Evolutionary conservation across 768 basidiomycete species (phyloP).

Genomic region (Boletus rubropictus): DNA sequence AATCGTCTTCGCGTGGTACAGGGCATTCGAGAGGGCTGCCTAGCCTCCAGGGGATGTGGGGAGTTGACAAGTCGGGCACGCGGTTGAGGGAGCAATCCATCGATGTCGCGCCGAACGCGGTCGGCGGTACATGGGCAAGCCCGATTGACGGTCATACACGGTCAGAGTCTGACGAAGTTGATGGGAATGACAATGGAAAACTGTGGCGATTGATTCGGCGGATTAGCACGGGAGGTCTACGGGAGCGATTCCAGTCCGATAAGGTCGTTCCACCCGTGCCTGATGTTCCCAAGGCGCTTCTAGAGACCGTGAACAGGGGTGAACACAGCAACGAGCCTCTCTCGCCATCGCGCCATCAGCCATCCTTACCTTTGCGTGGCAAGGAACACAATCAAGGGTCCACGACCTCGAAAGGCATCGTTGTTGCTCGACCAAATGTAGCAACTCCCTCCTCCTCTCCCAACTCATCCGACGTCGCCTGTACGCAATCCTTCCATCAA

Average conservation of each 20-base stretch:
- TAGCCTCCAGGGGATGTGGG: constrained; percentile 33
- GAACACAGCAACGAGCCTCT: constrained; percentile 2
- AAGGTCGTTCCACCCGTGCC: constrained; percentile 52
- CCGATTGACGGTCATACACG: constrained; percentile 7
- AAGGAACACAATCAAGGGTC: background rate
- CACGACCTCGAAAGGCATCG: constrained; percentile 8
- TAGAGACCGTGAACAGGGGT: constrained; percentile 8
- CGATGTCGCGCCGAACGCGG: constrained; percentile 15
- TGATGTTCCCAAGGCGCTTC: constrained; percentile 45
- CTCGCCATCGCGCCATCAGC: constrained; percentile 6
- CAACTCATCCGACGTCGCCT: constrained; percentile 51
- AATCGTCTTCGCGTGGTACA: constrained; percentile 17
- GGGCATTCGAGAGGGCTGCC: constrained; percentile 21
- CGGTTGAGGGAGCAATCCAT: constrained; percentile 13
- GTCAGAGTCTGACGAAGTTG: constrained; percentile 14
- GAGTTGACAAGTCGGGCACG: constrained; percentile 2
- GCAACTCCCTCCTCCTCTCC: constrained; percentile 59
- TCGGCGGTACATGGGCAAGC: constrained; percentile 9
- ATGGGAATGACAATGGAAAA: constrained; percentile 34
- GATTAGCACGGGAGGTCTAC: constrained; percentile 57
- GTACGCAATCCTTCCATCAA: constrained; percentile 46
- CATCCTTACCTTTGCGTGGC: constrained; percentile 5
- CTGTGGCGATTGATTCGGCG: constrained; percentile 69
- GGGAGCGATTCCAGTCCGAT: constrained; percentile 39
- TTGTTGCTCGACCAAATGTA: constrained; percentile 37